Conservation (phyloP, 2,329 filamentous ascomycete genomes). For the Monosporascus ibericus region DNA sequence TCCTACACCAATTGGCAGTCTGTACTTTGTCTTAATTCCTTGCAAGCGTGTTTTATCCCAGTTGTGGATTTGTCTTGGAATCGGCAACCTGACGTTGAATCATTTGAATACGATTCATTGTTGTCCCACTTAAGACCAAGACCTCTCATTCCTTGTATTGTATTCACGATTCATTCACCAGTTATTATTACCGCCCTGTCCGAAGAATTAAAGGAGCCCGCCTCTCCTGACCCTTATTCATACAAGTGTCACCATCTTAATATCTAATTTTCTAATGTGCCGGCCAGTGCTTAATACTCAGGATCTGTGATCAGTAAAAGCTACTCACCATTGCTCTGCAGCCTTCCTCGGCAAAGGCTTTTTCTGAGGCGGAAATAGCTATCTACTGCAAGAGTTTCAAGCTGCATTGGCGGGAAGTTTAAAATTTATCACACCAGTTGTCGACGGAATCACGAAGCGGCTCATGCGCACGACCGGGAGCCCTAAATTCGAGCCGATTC, state of each 20-base stretch:
- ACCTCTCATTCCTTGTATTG: not conserved
- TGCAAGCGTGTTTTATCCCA: not conserved
- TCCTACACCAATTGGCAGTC: not conserved
- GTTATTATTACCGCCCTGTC: not conserved
- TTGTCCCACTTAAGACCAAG: not conserved
- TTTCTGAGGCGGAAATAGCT: not conserved
- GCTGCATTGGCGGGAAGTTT: not conserved
- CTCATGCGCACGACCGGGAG: not conserved
- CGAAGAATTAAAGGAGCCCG: too few relatives aligned
- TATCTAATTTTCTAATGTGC: constrained; percentile 24
- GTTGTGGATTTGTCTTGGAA: not conserved
- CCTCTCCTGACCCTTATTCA: not conserved
- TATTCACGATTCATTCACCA: not conserved
- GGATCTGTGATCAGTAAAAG: not conserved
- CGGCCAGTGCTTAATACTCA: constrained; percentile 10
- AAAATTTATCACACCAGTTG: not conserved
- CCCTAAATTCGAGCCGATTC: not conserved
- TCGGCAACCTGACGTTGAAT: not conserved
- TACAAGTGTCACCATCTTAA: constrained; percentile 21
- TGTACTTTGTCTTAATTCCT: not conserved
- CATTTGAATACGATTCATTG: not conserved
- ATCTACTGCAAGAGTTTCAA: not conserved
- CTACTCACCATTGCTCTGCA: not conserved
- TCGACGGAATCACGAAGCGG: not conserved
- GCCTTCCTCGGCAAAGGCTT: not conserved